A percentile compares a stretch with the other conserved stretches of the same genome.
Evolutionary conservation across 1,284 basidiomycete genomes (phyloP).

Genomic region (Lignosus rhinocerotis): DNA sequence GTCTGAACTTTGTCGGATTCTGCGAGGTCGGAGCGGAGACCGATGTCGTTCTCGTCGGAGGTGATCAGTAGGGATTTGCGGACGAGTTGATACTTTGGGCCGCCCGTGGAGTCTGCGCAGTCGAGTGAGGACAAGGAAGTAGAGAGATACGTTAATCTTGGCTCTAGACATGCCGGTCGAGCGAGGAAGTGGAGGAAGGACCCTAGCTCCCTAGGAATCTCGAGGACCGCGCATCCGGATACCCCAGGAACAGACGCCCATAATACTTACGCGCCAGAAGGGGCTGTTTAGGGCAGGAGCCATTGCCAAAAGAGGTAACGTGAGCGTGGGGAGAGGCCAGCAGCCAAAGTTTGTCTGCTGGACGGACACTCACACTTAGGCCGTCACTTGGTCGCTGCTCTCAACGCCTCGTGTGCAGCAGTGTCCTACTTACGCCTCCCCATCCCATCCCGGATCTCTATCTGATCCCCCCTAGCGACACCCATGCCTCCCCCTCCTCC

Average conservation of each 20-base stretch:
- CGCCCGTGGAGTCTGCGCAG: not conserved
- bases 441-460: constrained; percentile 13
- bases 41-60: not conserved
- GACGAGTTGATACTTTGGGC: not conserved
- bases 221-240: not conserved
- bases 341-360: not conserved
- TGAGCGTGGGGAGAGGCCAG: constrained; percentile 8
- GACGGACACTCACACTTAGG: not conserved
- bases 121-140: not conserved
- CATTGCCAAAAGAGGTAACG: not conserved
- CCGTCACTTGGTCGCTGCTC: constrained; percentile 6
- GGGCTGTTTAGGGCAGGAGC: constrained; percentile 14
- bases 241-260: not conserved
- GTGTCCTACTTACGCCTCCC: constrained; percentile 13
- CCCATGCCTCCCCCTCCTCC: constrained; percentile 35
- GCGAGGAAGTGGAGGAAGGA: not conserved
- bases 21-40: constrained; percentile 3
- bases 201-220: not conserved
- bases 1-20: not conserved
- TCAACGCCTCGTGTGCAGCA: constrained; percentile 24
- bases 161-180: constrained; percentile 1
- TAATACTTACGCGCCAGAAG: not conserved
- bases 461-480: constrained; percentile 28
- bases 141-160: constrained; percentile 9
- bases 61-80: constrained; percentile 1